A percentile compares a stretch with the other conserved stretches of the same genome.
Conservation (phyloP, 83 land plant genomes). For the Picea engelmannii region DNA sequence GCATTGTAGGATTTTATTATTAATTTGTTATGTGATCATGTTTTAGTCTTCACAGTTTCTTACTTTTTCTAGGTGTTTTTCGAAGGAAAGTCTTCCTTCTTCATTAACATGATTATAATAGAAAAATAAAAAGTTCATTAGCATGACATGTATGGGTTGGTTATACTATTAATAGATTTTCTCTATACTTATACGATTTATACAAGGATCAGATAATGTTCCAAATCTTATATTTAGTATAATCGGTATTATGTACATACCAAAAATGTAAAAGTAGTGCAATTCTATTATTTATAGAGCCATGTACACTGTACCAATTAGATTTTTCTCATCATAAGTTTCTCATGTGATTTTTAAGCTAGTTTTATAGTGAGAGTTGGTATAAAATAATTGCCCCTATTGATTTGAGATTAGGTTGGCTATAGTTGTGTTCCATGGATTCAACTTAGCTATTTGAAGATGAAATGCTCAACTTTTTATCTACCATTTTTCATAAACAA, state of each 20-base stretch:
- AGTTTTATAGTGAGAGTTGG: background rate
- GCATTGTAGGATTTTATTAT: too few species aligned
- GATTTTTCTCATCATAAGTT: background rate
- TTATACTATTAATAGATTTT: background rate
- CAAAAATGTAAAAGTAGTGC: too few species aligned
- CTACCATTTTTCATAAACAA: too few species aligned
- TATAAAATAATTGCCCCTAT: background rate
- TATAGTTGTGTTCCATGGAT: background rate
- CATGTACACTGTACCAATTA: background rate
- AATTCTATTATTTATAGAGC: too few species aligned
- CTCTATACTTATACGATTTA: background rate
- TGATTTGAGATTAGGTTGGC: background rate
- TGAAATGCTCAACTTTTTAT: too few species aligned
- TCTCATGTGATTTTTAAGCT: background rate
- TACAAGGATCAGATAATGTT: background rate
- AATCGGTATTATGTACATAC: background rate
- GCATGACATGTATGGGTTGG: background rate
- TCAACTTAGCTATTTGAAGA: too few species aligned
- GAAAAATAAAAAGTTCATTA: background rate
- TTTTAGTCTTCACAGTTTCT: background rate
- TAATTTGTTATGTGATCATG: background rate
- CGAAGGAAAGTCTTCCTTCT: background rate
- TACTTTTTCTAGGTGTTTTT: background rate
- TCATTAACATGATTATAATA: background rate
- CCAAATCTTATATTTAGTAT: background rate